These are phyloP conservation scores for Cyanidiococcus yangmingshanensis DNA, from an alignment of 23 red algal genomes.

Conservation along the genomic window DNA sequence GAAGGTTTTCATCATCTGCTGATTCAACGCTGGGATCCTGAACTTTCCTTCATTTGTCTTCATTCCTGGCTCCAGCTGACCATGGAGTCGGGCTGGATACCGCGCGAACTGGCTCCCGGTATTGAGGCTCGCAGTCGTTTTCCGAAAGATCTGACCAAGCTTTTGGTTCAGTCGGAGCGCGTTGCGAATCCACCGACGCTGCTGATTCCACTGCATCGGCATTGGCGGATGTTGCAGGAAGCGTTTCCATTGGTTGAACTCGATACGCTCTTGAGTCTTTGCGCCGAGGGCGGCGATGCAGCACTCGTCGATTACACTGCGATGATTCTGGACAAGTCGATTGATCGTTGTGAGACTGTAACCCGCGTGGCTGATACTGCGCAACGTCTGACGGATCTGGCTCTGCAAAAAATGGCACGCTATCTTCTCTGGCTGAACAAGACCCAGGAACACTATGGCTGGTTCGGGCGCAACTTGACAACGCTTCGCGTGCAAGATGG, in stretches of 20 bases:
- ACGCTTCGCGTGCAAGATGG: slow-evolving; percentile 49
- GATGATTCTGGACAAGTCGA: not conserved
- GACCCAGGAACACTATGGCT: slow-evolving; percentile 25
- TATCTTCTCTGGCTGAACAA: slow-evolving; percentile 44
- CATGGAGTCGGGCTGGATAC: slow-evolving; percentile 79
- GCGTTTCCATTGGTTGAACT: not conserved
- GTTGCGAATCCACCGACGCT: slow-evolving; percentile 97
- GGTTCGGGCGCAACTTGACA: slow-evolving; percentile 27
- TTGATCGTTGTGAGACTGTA: not conserved
- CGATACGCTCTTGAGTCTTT: not conserved
- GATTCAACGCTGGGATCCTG: slow-evolving; percentile 63
- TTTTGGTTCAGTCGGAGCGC: slow-evolving; percentile 59
- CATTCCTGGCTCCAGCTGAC: slow-evolving; percentile 60
- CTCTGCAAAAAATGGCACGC: not conserved
- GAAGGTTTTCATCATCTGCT: slow-evolving; percentile 98
- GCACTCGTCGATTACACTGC: not conserved
- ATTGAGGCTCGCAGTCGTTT: slow-evolving; percentile 70
- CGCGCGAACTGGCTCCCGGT: slow-evolving; percentile 85
- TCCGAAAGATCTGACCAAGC: slow-evolving; percentile 55
- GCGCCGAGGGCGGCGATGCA: not conserved
- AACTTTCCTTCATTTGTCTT: slow-evolving; percentile 39
- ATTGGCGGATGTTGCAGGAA: slow-evolving; percentile 20
- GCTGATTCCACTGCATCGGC: slow-evolving; percentile 41
- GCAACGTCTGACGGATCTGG: not conserved
- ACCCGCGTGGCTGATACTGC: not conserved